These are phyloP conservation scores for Leccinum barrowsii DNA, from an alignment of 768 basidiomycete genomes.

Conservation along the genomic window DNA sequence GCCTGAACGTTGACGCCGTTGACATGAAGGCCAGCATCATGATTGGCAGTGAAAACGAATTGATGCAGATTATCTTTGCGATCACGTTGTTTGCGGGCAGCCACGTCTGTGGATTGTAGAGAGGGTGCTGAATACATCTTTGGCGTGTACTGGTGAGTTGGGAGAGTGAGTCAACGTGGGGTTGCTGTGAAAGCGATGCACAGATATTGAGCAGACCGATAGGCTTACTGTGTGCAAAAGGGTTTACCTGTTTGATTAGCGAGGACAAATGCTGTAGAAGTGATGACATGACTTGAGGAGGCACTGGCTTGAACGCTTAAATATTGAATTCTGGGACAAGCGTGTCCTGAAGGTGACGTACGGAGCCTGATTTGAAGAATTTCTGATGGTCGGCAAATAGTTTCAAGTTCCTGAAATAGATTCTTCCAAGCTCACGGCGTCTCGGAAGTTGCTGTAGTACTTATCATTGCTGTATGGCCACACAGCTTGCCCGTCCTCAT, in stretches of 20 bases:
- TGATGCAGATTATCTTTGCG: conserved; percentile 18
- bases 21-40: not conserved
- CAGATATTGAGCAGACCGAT: not conserved
- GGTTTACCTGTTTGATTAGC: not conserved
- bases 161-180: not conserved
- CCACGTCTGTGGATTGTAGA: conserved; percentile 6
- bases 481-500: conserved; percentile 49
- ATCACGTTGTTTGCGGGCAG: conserved; percentile 23
- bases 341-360: too few species aligned
- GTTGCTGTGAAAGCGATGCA: conserved; percentile 1
- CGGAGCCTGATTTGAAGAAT: too few species aligned
- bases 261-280: conserved; percentile 12
- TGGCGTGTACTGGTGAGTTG: not conserved
- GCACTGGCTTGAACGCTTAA: not conserved
- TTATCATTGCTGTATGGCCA: conserved; percentile 33
- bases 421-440: not conserved
- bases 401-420: not conserved
- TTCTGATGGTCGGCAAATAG: too few species aligned
- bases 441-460: not conserved
- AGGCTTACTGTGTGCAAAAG: conserved; percentile 3
- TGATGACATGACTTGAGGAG: not conserved
- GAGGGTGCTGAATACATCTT: conserved; percentile 8
- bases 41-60: conserved; percentile 1
- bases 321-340: not conserved
- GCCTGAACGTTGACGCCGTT: conserved; percentile 19